Conservation (phyloP, 176 grass and related monocot genomes). For the Chrysopogon serrulatus region DNA sequence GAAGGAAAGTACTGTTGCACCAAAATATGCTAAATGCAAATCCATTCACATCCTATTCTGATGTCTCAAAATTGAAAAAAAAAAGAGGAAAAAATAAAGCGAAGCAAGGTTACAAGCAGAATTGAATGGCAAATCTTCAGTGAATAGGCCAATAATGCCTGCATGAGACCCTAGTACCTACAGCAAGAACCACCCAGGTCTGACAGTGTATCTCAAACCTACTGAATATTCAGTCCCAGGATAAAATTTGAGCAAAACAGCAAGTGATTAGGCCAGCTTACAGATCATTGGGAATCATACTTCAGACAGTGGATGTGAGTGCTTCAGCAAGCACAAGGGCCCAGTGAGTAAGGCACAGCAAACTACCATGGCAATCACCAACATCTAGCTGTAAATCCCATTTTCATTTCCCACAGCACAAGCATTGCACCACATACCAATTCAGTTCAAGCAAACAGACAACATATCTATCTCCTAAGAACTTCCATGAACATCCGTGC, state of each 20-base stretch:
- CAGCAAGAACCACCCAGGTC: conserved; percentile 4
- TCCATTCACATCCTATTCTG: background rate
- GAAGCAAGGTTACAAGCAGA: background rate
- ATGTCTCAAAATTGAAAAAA: background rate
- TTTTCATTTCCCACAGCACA: background rate
- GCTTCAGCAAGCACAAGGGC: background rate
- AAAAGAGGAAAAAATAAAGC: too few species aligned
- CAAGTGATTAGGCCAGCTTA: background rate
- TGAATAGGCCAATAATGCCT: background rate
- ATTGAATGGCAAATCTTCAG: background rate
- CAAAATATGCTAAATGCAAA: background rate
- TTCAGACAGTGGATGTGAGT: background rate
- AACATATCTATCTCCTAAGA: background rate
- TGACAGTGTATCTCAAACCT: background rate
- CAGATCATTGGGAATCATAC: background rate
- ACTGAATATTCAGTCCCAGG: background rate
- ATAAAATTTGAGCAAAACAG: background rate
- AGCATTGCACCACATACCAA: background rate
- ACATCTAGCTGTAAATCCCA: conserved; percentile 7
- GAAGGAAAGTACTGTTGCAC: background rate
- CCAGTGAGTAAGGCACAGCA: background rate
- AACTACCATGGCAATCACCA: background rate
- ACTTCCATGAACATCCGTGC: background rate
- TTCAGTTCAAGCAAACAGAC: background rate
- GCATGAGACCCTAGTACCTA: background rate